Evolutionary conservation across 2,329 filamentous ascomycete genomes (phyloP), one percentile per base, ranked within the genome.

Genomic region (Sphaerulina vaccinii): DNA sequence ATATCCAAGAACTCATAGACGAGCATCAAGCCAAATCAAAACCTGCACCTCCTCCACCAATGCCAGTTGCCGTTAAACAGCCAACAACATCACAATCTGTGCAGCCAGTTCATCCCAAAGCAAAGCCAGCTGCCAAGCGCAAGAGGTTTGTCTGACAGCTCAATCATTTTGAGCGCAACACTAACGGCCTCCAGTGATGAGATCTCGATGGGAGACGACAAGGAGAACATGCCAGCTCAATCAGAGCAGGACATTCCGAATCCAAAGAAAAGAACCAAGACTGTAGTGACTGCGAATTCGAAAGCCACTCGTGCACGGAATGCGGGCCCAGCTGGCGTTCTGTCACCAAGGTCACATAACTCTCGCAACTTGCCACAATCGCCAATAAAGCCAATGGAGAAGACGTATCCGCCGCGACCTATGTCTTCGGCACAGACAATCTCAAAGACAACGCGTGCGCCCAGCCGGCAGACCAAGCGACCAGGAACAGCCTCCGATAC

Each of bases 261-360:
- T 58, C 82, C 85, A 2, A 92, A 92, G 76, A 91, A 90, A 62
- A 74, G 75, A 42, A 56, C 65, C 35, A 76, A 75, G 58, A 56
- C 60, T 13, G 52, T 62, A 16, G 56, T 60, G 10, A 56, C 62
- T 33, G 58, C 67, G n/a, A 60, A 65, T 49, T 63, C 65, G 11
- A 66, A 67, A 54, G 60, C 64, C 9, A 60, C 62, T 9, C 65
- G 68, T 29, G 64, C 64, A 4, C 62, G 65, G 29, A 68, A 69
- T 60, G 57, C 61, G 19, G 59, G 54, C 10, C 61, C 62, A 5
- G 48, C 78, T 43, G 78, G 86, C 68, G 80, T 95, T 32, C 77
- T 95, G 2, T 95, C 90, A 1, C 90, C 90, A 1, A 86, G 88
- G 46, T 91, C 88, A 0, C 85, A 86, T 52, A 95, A 95, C 66